These are phyloP conservation scores for Copromyces sp. DNA, from an alignment of 495 filamentous ascomycete genomes.

Conservation along the genomic window DNA sequence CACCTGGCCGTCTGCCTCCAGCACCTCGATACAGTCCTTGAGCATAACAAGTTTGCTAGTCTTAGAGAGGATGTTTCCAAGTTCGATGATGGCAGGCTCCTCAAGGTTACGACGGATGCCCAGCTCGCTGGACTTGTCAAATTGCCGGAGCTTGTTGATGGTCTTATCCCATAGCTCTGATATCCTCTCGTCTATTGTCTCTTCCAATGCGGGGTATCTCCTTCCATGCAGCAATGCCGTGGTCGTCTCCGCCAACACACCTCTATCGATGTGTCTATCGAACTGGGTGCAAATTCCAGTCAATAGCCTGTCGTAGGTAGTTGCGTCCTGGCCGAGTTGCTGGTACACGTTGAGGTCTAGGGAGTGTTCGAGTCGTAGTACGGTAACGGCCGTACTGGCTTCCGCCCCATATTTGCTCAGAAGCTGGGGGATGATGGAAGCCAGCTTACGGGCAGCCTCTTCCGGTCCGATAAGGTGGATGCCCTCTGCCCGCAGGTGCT, in stretches of 20 bases:
- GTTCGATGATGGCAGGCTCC: conserved; percentile 48
- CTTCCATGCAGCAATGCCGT: conserved; percentile 76
- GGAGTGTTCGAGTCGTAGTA: conserved; percentile 76
- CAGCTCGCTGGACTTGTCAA: conserved; percentile 58
- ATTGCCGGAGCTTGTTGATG: conserved; percentile 54
- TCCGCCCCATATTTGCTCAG: conserved; percentile 85
- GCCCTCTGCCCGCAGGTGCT: conserved; percentile 47
- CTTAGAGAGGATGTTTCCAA: conserved; percentile 73
- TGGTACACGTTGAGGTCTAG: conserved; percentile 83
- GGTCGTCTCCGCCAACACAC: conserved; percentile 76
- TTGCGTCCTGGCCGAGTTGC: conserved; percentile 75
- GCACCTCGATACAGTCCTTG: conserved; percentile 58
- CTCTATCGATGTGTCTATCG: conserved; percentile 73
- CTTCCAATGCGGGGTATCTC: conserved; percentile 75
- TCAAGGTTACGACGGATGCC: conserved; percentile 51
- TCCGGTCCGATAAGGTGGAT: conserved; percentile 50
- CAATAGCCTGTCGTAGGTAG: conserved; percentile 68
- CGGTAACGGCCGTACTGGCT: conserved; percentile 74
- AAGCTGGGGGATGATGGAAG: conserved; percentile 68
- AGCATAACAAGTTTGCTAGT: conserved; percentile 76
- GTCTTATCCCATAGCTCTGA: conserved; percentile 77
- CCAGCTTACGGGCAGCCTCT: conserved; percentile 62
- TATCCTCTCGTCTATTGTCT: conserved; percentile 70
- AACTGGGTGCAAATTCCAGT: conserved; percentile 95
- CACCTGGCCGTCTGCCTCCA: conserved; percentile 55